Percentiles rank a stretch among this genome's conserved stretches.
These are phyloP conservation scores for Brassica juncea DNA, from an alignment of 345 rosid genomes.

Conservation along the genomic window DNA sequence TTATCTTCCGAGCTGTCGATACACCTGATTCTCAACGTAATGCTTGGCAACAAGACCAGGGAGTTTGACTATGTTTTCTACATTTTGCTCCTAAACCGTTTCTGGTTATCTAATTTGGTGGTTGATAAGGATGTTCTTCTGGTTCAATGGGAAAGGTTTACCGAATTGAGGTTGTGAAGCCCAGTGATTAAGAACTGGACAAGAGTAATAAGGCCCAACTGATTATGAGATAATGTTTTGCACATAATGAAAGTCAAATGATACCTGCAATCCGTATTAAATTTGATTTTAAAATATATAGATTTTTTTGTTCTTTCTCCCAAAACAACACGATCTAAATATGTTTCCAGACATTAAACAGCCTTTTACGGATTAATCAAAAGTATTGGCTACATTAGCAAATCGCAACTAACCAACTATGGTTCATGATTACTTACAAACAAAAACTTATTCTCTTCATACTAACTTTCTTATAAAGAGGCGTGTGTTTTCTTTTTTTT, in stretches of 20 bases:
- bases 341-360: background rate
- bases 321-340: background rate
- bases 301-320: no score
- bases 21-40: no score
- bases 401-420: background rate
- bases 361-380: background rate
- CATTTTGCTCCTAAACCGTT: background rate
- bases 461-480: background rate
- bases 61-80: background rate
- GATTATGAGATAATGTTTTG: background rate
- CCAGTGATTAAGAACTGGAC: background rate
- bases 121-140: background rate
- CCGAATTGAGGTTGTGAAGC: background rate
- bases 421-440: background rate
- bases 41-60: no score
- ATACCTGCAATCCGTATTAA: no score
- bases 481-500: background rate
- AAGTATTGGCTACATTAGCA: background rate
- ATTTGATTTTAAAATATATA: no score
- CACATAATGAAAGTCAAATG: background rate
- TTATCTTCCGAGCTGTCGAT: no score
- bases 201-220: background rate
- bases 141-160: background rate
- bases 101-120: background rate
- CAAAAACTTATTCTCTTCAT: background rate